Evolutionary conservation across 164 flowering plant species (phyloP), one percentile per base, ranked within the genome.

Genomic region (Litsea cubeba): DNA sequence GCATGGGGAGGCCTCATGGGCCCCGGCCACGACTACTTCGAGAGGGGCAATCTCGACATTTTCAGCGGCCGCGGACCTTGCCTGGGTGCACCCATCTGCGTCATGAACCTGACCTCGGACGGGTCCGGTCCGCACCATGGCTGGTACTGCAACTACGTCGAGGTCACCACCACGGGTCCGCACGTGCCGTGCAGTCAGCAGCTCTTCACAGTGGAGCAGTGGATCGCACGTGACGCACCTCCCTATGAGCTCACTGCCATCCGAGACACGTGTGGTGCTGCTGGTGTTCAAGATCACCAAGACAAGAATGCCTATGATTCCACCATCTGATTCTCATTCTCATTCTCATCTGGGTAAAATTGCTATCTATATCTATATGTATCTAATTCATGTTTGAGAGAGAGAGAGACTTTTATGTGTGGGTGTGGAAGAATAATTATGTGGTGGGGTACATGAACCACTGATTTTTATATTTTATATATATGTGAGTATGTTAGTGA

Each of bases 1-100:
- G 17, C 82, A 0, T 93, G 97, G 99, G 99, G 97, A 65, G 97
- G 98, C 62, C 60, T 95, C 5, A 91, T 91, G 97, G 91, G 74
- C 0, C 80, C 87, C 0, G 89, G 75, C 2, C 66, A 91, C 83
- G 74, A 91, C 81, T 95, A 93, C 83, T 93, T 78, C 84, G 99
- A 95, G 86, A 83, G 97, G 76, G 92, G 94, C 20, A 95, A 91
- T 71, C 81, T 93, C 2, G 99, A 95, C 80, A 87, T 91, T 26
- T 95, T 95, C 85, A 88, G 90, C 74, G 97, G 97, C 3, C 62
- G 85, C 0, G 97, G 85, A 0, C 77, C 75, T 1, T 93, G 99
- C 76, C 69, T 90, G 25, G 50, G 20, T 20, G 79, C 76, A 1
- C 88, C 95, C 1, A 67, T 83, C 30, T 95, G 98, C 74, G 83